phyloP scores from a whole-genome alignment of 2,329 filamentous ascomycete genomes.

The Sporothrix luriei region DNA sequence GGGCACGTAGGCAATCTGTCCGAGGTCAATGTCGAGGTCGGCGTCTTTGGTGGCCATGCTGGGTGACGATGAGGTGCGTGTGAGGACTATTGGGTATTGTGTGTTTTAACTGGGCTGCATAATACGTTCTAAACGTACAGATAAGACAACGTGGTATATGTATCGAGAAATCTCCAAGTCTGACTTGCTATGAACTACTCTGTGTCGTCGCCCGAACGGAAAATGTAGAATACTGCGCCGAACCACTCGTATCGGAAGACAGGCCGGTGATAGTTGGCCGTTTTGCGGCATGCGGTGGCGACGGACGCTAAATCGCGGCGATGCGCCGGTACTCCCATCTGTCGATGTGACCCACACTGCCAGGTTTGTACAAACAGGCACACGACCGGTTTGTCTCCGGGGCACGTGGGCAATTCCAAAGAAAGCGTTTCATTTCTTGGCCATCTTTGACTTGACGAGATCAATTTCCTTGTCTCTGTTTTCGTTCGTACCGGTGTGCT shows the following conservation, averaged over 20 bases:
- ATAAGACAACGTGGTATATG: background rate
- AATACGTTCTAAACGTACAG: too few species aligned
- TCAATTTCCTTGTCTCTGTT: background rate
- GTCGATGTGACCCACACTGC: background rate
- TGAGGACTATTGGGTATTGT: too few species aligned
- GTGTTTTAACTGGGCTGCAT: too few species aligned
- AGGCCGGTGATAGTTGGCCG: too few species aligned
- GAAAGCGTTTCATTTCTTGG: background rate
- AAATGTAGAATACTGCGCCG: too few species aligned
- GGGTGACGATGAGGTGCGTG: background rate
- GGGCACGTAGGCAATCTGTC: constrained; percentile 2
- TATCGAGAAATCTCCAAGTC: too few species aligned
- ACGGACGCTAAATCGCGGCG: constrained; percentile 1
- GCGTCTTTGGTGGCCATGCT: background rate
- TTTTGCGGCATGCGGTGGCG: background rate
- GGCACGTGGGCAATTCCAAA: background rate
- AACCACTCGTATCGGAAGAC: too few species aligned
- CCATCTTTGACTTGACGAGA: background rate
- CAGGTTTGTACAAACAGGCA: background rate
- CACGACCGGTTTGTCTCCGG: background rate
- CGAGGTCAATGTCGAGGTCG: constrained; percentile 18
- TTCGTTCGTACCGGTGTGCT: background rate
- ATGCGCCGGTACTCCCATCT: background rate
- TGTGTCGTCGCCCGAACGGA: too few species aligned
- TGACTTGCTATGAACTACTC: too few species aligned